phyloP scores from a whole-genome alignment of 768 basidiomycete species.

The Hemileccinum impolitum region DNA sequence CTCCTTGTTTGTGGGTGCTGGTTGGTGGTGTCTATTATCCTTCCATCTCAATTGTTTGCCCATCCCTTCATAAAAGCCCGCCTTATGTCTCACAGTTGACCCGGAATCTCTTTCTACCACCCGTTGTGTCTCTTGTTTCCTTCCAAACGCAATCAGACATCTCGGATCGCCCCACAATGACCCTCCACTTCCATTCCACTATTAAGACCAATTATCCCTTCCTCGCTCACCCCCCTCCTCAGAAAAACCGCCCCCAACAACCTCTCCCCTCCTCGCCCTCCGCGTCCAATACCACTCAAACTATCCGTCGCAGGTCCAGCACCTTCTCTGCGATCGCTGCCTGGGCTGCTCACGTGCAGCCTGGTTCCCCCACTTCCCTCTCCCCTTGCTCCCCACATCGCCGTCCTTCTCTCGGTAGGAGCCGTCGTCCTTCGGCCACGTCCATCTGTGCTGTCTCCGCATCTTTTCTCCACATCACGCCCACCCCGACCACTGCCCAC shows the following conservation, averaged over 20 bases:
- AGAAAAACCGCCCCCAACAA: slow-evolving; percentile 33
- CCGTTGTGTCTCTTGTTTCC: slow-evolving; percentile 1
- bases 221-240: slow-evolving; percentile 39
- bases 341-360: slow-evolving; percentile 67
- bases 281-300: slow-evolving; percentile 7
- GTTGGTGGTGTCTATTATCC: background rate
- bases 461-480: slow-evolving; percentile 45
- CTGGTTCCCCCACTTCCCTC: slow-evolving; percentile 57
- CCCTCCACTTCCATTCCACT: slow-evolving; percentile 2
- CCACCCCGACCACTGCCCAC: slow-evolving; percentile 38
- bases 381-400: slow-evolving; percentile 40
- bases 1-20: slow-evolving; percentile 19
- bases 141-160: slow-evolving; percentile 4
- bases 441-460: slow-evolving; percentile 39
- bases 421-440: slow-evolving; percentile 35
- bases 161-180: slow-evolving; percentile 13
- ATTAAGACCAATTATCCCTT: slow-evolving; percentile 36
- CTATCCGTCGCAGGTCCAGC: slow-evolving; percentile 36
- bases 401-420: slow-evolving; percentile 30
- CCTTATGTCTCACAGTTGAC: slow-evolving; percentile 8
- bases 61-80: slow-evolving; percentile 17
- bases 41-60: slow-evolving; percentile 19
- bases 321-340: slow-evolving; percentile 49
- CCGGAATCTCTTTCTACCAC: slow-evolving; percentile 15
- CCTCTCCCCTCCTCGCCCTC: slow-evolving; percentile 28